phyloP scores from a whole-genome alignment of 1,139 yeast species.

The Pneumocystis oryctolagi region DNA sequence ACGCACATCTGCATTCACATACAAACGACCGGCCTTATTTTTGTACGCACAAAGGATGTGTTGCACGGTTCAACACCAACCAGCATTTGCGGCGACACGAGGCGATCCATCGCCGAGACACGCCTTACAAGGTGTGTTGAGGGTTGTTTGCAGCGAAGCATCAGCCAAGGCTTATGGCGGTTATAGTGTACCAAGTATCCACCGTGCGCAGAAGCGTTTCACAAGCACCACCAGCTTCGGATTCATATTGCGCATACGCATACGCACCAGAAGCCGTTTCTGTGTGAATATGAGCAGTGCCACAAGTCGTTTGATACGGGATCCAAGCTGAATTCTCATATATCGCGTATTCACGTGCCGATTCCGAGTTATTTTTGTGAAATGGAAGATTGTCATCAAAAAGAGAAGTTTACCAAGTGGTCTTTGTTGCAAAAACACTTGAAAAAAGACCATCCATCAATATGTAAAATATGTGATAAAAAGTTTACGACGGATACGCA shows the following conservation, averaged over 20 bases:
- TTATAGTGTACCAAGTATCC: constrained; percentile 46
- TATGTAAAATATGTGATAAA: constrained; percentile 53
- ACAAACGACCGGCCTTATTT: constrained; percentile 52
- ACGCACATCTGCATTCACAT: constrained; percentile 45
- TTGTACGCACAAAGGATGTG: constrained; percentile 47
- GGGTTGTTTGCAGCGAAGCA: too few relatives aligned
- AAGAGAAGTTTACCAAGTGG: constrained; percentile 58
- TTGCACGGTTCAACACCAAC: constrained; percentile 63
- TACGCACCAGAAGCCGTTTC: constrained; percentile 20
- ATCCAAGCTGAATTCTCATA: constrained; percentile 24
- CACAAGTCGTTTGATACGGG: constrained; percentile 22
- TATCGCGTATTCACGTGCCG: constrained; percentile 20
- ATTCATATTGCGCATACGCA: constrained; percentile 59
- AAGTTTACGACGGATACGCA: constrained; percentile 64
- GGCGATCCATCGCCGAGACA: constrained; percentile 13
- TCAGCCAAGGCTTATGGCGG: too few relatives aligned
- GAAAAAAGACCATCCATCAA: constrained; percentile 56
- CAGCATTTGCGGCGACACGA: constrained; percentile 78
- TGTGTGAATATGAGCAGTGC: constrained; percentile 24
- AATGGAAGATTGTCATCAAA: constrained; percentile 30
- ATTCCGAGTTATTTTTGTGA: constrained; percentile 18
- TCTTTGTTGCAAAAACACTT: constrained; percentile 59
- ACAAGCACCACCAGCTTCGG: constrained; percentile 63
- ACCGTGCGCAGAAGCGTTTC: constrained; percentile 52
- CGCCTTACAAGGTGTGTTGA: constrained; percentile 19